Percentiles rank a stretch among this genome's conserved stretches.
phyloP scores from a whole-genome alignment of 2,329 filamentous ascomycete genomes.

The Talaromyces sp. region DNA sequence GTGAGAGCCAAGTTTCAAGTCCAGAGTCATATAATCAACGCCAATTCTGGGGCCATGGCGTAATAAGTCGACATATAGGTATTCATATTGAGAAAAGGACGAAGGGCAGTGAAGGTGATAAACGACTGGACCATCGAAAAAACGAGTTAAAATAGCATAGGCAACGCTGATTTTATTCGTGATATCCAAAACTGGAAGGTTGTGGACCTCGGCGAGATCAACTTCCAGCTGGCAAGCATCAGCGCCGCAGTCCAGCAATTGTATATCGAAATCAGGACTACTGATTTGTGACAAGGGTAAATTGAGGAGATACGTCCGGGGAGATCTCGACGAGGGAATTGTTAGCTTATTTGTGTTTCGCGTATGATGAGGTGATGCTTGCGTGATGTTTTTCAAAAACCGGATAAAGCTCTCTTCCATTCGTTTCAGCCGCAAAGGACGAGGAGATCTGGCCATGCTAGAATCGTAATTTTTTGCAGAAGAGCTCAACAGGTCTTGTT shows the following conservation, averaged over 20 bases:
- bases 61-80: background rate
- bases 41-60: background rate
- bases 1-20: background rate
- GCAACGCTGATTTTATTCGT: background rate
- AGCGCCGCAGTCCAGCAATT: background rate
- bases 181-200: background rate
- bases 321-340: background rate
- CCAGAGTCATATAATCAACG: background rate
- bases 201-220: background rate
- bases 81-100: background rate
- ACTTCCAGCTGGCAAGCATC: background rate
- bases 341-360: background rate
- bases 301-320: background rate
- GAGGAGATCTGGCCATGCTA: background rate
- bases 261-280: background rate
- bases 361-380: background rate
- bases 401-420: background rate
- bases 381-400: background rate
- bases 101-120: background rate
- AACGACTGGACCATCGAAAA: background rate
- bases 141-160: background rate
- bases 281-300: background rate
- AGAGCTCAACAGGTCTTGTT: background rate
- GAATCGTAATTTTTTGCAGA: background rate
- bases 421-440: background rate